A percentile compares a stretch with the other conserved stretches of the same genome.
phyloP scores from a whole-genome alignment of 2,329 filamentous ascomycete species.

The Rhynchosporium secalis region DNA sequence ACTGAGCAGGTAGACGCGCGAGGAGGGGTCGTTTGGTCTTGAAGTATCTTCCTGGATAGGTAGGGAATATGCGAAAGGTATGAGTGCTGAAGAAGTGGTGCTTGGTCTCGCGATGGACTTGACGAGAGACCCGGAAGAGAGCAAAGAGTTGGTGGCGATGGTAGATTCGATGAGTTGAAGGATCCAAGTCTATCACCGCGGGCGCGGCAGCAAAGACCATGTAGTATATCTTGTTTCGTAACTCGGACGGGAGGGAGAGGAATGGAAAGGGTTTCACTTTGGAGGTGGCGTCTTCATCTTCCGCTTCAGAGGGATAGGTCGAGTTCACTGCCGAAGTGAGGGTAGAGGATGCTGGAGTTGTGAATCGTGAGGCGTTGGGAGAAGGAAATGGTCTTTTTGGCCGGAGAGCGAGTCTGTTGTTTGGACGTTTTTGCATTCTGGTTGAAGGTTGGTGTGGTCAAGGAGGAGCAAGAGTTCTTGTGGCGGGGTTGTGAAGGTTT shows the following conservation, averaged over 20 bases:
- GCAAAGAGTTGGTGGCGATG: slow-evolving; percentile 54
- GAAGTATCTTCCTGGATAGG: slow-evolving; percentile 63
- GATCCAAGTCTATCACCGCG: slow-evolving; percentile 64
- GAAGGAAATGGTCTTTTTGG: slow-evolving; percentile 1
- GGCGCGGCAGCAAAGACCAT: slow-evolving; percentile 57
- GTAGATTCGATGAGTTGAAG: slow-evolving; percentile 62
- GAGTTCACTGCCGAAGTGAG: slow-evolving; percentile 25
- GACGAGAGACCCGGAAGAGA: slow-evolving; percentile 60
- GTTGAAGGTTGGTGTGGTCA: not conserved
- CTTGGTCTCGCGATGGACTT: slow-evolving; percentile 62
- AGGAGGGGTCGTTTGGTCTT: slow-evolving; percentile 73
- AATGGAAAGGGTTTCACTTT: slow-evolving; percentile 57
- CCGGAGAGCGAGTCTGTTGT: slow-evolving; percentile 13
- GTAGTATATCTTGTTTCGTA: slow-evolving; percentile 69
- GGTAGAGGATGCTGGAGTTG: slow-evolving; percentile 19
- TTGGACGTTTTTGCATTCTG: slow-evolving; percentile 16
- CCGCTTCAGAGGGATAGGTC: slow-evolving; percentile 36
- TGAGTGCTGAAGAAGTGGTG: slow-evolving; percentile 65
- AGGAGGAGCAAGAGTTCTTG: not conserved
- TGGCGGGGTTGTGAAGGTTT: not conserved
- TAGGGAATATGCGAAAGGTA: slow-evolving; percentile 67
- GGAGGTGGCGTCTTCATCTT: slow-evolving; percentile 22
- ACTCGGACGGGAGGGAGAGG: slow-evolving; percentile 66
- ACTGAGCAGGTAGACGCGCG: slow-evolving; percentile 60
- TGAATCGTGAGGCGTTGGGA: slow-evolving; percentile 6